Conservation (phyloP, 768 basidiomycete genomes). For the Lyophyllum semitale region DNA sequence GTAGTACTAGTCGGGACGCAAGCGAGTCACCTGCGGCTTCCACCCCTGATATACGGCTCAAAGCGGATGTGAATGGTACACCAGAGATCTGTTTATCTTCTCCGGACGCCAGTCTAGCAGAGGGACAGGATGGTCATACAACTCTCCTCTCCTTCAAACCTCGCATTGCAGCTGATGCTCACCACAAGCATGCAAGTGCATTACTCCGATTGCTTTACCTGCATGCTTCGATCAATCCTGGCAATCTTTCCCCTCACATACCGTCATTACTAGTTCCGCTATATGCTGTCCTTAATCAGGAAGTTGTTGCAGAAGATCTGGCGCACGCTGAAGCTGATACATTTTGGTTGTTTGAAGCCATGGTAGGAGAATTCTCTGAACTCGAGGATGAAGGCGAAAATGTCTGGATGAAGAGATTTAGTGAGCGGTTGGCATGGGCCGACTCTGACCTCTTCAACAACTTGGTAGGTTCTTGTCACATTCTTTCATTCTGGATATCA, state of each 20-base stretch:
- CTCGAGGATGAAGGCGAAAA: slow-evolving; percentile 67
- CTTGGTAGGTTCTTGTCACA: slow-evolving; percentile 45
- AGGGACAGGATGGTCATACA: slow-evolving; percentile 30
- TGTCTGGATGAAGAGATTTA: slow-evolving; percentile 64
- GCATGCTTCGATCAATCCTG: slow-evolving; percentile 72
- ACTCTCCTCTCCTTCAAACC: slow-evolving; percentile 51
- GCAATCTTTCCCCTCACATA: slow-evolving; percentile 65
- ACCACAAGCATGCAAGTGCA: slow-evolving; percentile 62
- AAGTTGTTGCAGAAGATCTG: slow-evolving; percentile 60
- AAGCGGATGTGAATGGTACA: slow-evolving; percentile 26
- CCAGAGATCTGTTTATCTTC: slow-evolving; percentile 41
- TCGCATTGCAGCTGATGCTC: slow-evolving; percentile 46
- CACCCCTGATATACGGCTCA: slow-evolving; percentile 39
- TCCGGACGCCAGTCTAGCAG: slow-evolving; percentile 28
- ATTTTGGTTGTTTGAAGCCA: slow-evolving; percentile 80
- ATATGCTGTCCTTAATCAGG: slow-evolving; percentile 62
- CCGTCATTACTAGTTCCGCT: slow-evolving; percentile 72
- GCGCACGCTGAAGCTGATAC: slow-evolving; percentile 77
- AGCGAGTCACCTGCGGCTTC: slow-evolving; percentile 37
- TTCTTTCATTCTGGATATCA: slow-evolving; percentile 6
- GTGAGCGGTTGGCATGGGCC: slow-evolving; percentile 60
- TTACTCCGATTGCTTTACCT: slow-evolving; percentile 72
- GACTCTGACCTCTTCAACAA: slow-evolving; percentile 62
- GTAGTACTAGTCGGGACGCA: slow-evolving; percentile 24
- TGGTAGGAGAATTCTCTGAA: slow-evolving; percentile 73